These are phyloP conservation scores for Allium cepa DNA, from an alignment of 106 monocot genomes.

Conservation along the genomic window DNA sequence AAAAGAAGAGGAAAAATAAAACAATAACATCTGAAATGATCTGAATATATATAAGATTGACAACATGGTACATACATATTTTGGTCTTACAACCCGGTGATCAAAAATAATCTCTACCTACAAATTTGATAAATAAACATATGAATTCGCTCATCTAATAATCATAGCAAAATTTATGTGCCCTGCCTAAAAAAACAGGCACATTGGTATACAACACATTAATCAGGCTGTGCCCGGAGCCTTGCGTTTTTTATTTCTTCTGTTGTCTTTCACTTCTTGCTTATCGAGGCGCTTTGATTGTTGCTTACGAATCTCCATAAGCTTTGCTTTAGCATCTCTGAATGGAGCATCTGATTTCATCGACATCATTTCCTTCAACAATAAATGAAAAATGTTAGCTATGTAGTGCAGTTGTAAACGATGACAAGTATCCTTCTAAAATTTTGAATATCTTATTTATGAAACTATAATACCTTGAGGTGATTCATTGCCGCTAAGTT, in stretches of 20 bases:
- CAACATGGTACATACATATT: no score
- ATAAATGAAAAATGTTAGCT: background rate
- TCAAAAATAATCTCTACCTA: no score
- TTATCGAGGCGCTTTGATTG: conserved; percentile 41
- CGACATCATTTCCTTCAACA: conserved; percentile 61
- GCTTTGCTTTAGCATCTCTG: conserved; percentile 75
- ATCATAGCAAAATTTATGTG: conserved; percentile 11
- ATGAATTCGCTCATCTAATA: background rate
- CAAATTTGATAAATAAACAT: background rate
- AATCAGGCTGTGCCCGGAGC: conserved; percentile 2
- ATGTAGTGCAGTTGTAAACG: no score
- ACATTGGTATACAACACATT: background rate
- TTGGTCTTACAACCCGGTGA: no score
- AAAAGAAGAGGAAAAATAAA: no score
- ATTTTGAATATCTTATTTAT: background rate
- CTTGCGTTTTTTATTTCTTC: conserved; percentile 56
- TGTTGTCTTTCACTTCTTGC: conserved; percentile 21
- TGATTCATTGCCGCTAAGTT: conserved; percentile 91
- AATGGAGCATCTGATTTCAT: conserved; percentile 87
- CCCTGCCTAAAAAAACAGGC: background rate
- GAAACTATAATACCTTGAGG: conserved; percentile 47
- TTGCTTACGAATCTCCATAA: conserved; percentile 61
- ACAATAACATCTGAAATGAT: no score
- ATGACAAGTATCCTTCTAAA: no score
- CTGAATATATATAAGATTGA: no score